Base-by-base conservation (phyloP, 148 eudicot genomes). In the Pouteria glomerata region DNA sequence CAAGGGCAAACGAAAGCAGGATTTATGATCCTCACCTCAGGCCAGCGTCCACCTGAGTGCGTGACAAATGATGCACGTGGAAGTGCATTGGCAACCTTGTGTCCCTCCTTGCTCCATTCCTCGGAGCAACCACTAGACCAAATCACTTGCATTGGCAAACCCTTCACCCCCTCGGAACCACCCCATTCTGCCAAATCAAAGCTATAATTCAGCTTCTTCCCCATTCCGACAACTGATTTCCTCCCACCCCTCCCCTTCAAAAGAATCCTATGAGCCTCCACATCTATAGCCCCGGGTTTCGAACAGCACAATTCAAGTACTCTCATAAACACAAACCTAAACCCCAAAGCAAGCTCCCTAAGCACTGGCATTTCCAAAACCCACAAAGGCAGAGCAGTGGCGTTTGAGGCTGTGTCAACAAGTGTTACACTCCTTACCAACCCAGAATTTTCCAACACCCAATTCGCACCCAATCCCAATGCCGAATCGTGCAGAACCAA, bases 31-130 rank as follows among this genome's bases (percentile, higher is more conserved):
- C 78, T 74, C 84, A 93, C 98, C 97, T 88, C 92, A 63, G 89
- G 90, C 98, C 98, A 93, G 48, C 90, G 84, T 35, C 98, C 95
- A 76, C 98, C 98, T 58, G 98, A 90, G 80, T 93, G 97, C 31
- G 81, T 74, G 42, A 77, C 74, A 67, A 86, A 75, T 45, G 80
- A 81, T 16, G 90, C 98, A 73, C 60, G 77, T 39, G 93, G 89
- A 76, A 94, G 84, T 12, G 78, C 82, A 73, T 77, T 70, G 55
- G 87, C 86, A 41, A 94, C 88, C 30, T 66, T 72, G 21, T 59
- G 80, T 35, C 98, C 98, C 77, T 83, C 84, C 66, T 84, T 80
- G 24, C 45, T 91, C 98, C 97, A 90, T 73, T 85, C 88, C 55
- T 82, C 74, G 1, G 94, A 90, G 82, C 79, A 88, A 62, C 75